Evolutionary conservation across 306 rosid species (phyloP).

Genomic region (Casuarina equisetifolia): DNA sequence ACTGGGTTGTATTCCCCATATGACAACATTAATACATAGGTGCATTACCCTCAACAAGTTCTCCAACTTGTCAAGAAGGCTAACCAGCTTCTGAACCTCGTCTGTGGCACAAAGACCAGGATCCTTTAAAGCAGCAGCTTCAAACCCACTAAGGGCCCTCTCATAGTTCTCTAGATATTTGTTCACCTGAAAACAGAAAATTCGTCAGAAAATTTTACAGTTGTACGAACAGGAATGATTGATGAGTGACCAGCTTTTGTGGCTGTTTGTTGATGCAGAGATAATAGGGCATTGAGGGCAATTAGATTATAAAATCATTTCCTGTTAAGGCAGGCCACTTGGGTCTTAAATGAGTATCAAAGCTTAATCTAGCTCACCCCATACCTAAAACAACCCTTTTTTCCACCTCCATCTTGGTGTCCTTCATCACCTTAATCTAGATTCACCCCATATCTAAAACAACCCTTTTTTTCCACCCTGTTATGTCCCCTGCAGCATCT

Average conservation of each 20-base stretch:
- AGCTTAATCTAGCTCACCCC: too few relatives aligned
- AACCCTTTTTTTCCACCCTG: background rate
- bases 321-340: too few relatives aligned
- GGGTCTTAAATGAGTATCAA: too few relatives aligned
- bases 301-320: too few relatives aligned
- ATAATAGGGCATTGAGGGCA: background rate
- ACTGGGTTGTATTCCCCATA: constrained; percentile 25
- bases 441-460: background rate
- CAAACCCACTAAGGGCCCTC: constrained; percentile 94
- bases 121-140: constrained; percentile 93
- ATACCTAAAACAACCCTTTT: too few relatives aligned
- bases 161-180: constrained; percentile 87
- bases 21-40: constrained; percentile 6
- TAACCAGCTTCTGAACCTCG: constrained; percentile 82
- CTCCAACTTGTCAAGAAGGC: constrained; percentile 81
- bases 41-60: constrained; percentile 67
- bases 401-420: background rate
- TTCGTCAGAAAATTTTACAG: background rate
- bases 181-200: constrained; percentile 54
- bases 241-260: background rate
- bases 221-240: background rate
- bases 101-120: constrained; percentile 80
- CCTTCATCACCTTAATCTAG: background rate
- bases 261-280: background rate
- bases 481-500: background rate